These are phyloP conservation scores for Thinopyrum elongatum DNA, from an alignment of 176 grass and related monocot species.

Conservation along the genomic window DNA sequence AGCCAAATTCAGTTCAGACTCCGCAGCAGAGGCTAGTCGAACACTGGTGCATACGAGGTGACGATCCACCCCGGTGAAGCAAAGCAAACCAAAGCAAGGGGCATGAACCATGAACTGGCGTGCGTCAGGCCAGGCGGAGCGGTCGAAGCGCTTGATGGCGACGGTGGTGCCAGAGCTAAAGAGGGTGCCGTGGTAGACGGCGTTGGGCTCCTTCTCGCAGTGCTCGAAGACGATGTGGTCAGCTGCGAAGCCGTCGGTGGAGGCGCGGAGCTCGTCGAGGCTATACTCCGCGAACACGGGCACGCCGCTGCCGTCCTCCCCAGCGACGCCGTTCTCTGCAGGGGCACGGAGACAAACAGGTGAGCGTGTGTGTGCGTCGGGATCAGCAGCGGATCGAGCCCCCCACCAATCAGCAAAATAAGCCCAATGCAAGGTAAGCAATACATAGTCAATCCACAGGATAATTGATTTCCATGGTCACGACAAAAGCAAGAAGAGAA, in stretches of 20 bases:
- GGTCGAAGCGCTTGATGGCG: conserved; percentile 64
- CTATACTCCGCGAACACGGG: conserved; percentile 66
- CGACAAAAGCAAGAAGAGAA: no score
- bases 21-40: background rate
- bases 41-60: background rate
- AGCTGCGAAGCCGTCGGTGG: conserved; percentile 71
- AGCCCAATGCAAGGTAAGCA: no score
- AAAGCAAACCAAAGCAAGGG: background rate
- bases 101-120: conserved; percentile 66
- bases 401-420: background rate
- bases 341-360: background rate
- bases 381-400: conserved; percentile 38
- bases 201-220: conserved; percentile 80
- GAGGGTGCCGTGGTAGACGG: conserved; percentile 71
- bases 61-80: background rate
- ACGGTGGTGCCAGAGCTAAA: conserved; percentile 54
- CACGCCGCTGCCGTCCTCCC: conserved; percentile 36
- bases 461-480: no score
- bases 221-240: conserved; percentile 88
- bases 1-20: background rate
- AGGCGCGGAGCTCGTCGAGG: conserved; percentile 62
- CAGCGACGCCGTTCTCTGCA: conserved; percentile 37
- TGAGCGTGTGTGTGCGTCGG: background rate
- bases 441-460: no score
- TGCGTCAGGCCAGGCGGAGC: conserved; percentile 70